These are phyloP conservation scores for Coemansia erecta DNA, from an alignment of 192 early-diverging fungal species.

Conservation along the genomic window DNA sequence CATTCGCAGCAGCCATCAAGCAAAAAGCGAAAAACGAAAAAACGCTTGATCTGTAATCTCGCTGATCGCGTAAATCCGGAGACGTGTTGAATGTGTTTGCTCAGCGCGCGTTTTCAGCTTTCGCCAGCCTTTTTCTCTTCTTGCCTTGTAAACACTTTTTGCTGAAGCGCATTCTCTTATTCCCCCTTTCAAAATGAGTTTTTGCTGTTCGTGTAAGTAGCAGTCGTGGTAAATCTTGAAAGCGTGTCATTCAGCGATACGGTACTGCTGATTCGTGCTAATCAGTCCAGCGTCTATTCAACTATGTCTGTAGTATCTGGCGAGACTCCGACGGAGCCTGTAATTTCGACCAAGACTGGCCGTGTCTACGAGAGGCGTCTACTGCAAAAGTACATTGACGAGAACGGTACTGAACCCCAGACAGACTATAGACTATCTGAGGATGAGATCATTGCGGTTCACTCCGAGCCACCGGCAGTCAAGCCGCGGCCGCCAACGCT, in stretches of 20 bases:
- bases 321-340: conserved; percentile 82
- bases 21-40: not conserved
- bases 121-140: not conserved
- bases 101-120: not conserved
- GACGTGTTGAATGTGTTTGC: not conserved
- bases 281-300: too few relatives aligned
- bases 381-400: conserved; percentile 82
- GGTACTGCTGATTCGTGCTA: too few relatives aligned
- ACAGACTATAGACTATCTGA: conserved; percentile 64
- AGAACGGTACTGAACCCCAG: conserved; percentile 80
- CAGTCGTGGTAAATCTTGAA: too few relatives aligned
- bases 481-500: conserved; percentile 86
- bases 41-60: too few relatives aligned
- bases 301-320: conserved; percentile 74
- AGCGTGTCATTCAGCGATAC: too few relatives aligned
- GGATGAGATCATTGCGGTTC: conserved; percentile 29
- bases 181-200: conserved; percentile 25
- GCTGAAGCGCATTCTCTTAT: not conserved
- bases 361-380: conserved; percentile 85
- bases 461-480: conserved; percentile 48
- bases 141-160: not conserved
- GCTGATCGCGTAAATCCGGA: too few relatives aligned
- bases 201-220: conserved; percentile 42
- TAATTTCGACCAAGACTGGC: conserved; percentile 82
- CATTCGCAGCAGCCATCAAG: not conserved